Evolutionary conservation across 2,329 filamentous ascomycete genomes (phyloP), one percentile per base, ranked within the genome.

Genomic region (Coleophoma crateriformis): DNA sequence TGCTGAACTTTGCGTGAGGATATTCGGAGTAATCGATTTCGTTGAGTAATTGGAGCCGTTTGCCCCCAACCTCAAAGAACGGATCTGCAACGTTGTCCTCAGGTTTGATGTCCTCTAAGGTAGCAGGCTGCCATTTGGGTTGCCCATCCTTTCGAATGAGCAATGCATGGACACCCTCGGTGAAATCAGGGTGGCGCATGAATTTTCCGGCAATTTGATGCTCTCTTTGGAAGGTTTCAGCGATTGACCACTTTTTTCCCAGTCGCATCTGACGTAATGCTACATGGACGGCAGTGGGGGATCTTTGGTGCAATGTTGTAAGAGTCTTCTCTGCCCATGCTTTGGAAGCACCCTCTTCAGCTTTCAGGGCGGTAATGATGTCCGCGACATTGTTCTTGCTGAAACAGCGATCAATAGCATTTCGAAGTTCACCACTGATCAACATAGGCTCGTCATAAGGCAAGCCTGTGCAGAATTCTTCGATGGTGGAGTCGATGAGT

Each of bases 151-250:
- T 90, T 62, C 82, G 77, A 60, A 94, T 79, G 38, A 99, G 77
- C 45, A 86, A 79, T 20, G 90, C 85, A 46, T 82, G 82, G n/a
- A 99, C 92, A 48, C 94, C 94, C 70, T 95, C 89, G 40, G 84
- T 84, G 64, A 99, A 99, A 69, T 99, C 94, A 4, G 82, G 87
- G 66, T 94, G 86, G 50, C 78, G 77, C 92, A 99, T 97, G 74
- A 99, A 97, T 55, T 83, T 81, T 51, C 78, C 74, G 2, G 92
- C 90, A 52, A 99, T 90, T 63, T 86, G 78, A 69, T 94, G 81
- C 73, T 99, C 94, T 55, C 83, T 83, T 64, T 84, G 76, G 76
- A 97, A 99, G 1, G 92, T 84, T 69, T 96, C 80, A 14, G 79
- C 73, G 61, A 99, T 96, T 55, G 78, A 77, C 94, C 94, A 97